phyloP scores from a whole-genome alignment of 768 basidiomycete genomes.

The Tylopilus balloui region DNA sequence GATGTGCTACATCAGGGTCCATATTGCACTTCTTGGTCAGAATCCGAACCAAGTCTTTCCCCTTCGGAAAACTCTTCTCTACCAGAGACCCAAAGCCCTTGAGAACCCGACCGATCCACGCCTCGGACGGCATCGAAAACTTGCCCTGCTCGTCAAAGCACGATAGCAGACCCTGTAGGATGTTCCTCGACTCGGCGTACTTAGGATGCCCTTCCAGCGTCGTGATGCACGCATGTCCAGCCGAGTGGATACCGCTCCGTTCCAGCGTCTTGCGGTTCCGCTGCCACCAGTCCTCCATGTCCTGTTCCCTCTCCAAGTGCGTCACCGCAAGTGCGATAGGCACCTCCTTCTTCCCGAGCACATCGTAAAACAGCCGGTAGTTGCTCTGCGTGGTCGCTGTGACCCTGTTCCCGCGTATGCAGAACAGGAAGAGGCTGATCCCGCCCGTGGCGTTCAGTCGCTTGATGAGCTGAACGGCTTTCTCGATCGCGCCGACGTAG shows the following conservation, averaged over 20 bases:
- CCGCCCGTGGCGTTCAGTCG: conserved; percentile 31
- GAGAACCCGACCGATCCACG: conserved; percentile 24
- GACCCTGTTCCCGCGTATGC: conserved; percentile 37
- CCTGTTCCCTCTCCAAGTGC: conserved; percentile 33
- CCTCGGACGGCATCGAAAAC: conserved; percentile 28
- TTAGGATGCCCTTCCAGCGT: conserved; percentile 24
- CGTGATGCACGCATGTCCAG: conserved; percentile 33
- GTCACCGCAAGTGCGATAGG: conserved; percentile 39
- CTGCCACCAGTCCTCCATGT: conserved; percentile 35
- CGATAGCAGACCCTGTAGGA: conserved; percentile 18
- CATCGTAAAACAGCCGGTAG: conserved; percentile 23
- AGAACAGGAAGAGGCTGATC: conserved; percentile 38
- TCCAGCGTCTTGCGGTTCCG: conserved; percentile 22
- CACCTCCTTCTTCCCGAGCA: conserved; percentile 32
- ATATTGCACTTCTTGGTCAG: conserved; percentile 28
- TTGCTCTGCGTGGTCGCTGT: conserved; percentile 25
- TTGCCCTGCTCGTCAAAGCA: conserved; percentile 26
- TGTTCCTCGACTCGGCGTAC: conserved; percentile 28
- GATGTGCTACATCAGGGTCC: conserved; percentile 20
- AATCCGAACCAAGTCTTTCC: conserved; percentile 22
- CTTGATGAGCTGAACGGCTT: conserved; percentile 33
- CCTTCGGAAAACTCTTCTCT: conserved; percentile 18
- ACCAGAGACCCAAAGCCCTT: conserved; percentile 21
- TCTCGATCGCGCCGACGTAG: conserved; percentile 27
- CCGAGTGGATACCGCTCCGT: conserved; percentile 18